phyloP scores from a whole-genome alignment of 768 basidiomycete species.

The Hypholoma sublateritium region DNA sequence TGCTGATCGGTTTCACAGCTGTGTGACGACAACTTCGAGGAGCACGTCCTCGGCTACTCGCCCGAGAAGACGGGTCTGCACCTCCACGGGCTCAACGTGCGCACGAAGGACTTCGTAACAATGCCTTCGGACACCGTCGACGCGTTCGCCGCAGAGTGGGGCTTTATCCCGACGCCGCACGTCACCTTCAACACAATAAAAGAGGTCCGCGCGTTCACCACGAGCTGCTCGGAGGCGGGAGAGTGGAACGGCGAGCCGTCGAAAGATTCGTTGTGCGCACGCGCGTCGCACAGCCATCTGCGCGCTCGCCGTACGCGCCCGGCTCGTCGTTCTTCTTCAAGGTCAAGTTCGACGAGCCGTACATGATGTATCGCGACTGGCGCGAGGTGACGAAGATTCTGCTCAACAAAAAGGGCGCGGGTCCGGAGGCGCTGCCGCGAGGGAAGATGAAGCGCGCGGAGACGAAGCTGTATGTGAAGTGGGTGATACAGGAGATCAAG shows the following conservation, averaged over 20 bases:
- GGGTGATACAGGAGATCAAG: constrained; percentile 80
- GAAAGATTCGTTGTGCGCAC: constrained; percentile 96
- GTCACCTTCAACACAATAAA: constrained; percentile 56
- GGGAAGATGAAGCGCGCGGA: constrained; percentile 74
- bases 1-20: constrained; percentile 48
- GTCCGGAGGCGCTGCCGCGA: constrained; percentile 47
- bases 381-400: constrained; percentile 86
- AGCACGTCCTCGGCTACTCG: constrained; percentile 88
- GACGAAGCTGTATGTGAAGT: constrained; percentile 75
- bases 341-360: constrained; percentile 98
- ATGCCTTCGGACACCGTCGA: constrained; percentile 67
- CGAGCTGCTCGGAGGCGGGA: constrained; percentile 62
- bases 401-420: constrained; percentile 34
- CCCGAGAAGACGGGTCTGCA: constrained; percentile 86
- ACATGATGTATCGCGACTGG: constrained; percentile 99
- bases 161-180: constrained; percentile 80
- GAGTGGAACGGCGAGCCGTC: constrained; percentile 83
- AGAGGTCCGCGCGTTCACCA: constrained; percentile 74
- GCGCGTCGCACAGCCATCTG: constrained; percentile 47
- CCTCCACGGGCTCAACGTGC: constrained; percentile 86
- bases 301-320: constrained; percentile 62
- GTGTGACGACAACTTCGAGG: constrained; percentile 96
- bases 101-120: constrained; percentile 66
- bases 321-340: constrained; percentile 98
- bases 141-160: constrained; percentile 85